These are phyloP conservation scores for Plectosphaerella sp. DNA, from an alignment of 2,329 filamentous ascomycete genomes.

Conservation along the genomic window DNA sequence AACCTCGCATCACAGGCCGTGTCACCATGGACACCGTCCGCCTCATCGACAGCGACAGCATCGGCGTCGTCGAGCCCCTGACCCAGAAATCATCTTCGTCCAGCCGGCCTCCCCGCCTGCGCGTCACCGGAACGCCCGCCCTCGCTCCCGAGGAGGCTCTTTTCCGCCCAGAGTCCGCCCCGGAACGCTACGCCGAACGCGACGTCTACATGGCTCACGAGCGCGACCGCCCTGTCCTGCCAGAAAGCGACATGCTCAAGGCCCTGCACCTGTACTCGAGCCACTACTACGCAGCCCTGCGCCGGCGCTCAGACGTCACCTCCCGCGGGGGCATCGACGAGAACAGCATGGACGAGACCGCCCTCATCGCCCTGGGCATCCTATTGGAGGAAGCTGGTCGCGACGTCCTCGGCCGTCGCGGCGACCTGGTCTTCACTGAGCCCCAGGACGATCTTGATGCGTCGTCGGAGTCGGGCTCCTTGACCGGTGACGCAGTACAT, in stretches of 20 bases:
- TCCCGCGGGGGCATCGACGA: conserved; percentile 34
- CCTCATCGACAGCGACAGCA: not conserved
- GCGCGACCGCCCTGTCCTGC: conserved; percentile 50
- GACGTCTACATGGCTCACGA: conserved; percentile 68
- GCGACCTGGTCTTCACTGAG: conserved; percentile 70
- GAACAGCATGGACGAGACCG: conserved; percentile 72
- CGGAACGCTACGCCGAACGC: conserved; percentile 62
- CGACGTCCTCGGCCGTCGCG: conserved; percentile 57
- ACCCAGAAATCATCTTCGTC: not conserved
- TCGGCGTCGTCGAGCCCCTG: no score
- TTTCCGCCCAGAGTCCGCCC: conserved; percentile 61
- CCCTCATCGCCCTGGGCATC: conserved; percentile 69
- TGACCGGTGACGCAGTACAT: no score
- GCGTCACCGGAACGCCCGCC: conserved; percentile 23
- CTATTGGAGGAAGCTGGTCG: conserved; percentile 66
- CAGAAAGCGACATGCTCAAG: conserved; percentile 65
- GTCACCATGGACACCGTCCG: conserved; percentile 4
- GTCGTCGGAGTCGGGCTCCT: no score
- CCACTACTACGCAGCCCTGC: conserved; percentile 54
- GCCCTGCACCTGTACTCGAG: conserved; percentile 65
- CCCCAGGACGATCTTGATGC: conserved; percentile 24
- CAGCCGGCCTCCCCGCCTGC: conserved; percentile 8
- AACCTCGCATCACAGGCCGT: conserved; percentile 4
- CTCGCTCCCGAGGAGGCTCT: conserved; percentile 68
- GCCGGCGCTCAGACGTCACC: conserved; percentile 12